Evolutionary conservation across 2,329 filamentous ascomycete genomes (phyloP), one percentile per base, ranked within the genome.

Genomic region (Cordyceps sp.): DNA sequence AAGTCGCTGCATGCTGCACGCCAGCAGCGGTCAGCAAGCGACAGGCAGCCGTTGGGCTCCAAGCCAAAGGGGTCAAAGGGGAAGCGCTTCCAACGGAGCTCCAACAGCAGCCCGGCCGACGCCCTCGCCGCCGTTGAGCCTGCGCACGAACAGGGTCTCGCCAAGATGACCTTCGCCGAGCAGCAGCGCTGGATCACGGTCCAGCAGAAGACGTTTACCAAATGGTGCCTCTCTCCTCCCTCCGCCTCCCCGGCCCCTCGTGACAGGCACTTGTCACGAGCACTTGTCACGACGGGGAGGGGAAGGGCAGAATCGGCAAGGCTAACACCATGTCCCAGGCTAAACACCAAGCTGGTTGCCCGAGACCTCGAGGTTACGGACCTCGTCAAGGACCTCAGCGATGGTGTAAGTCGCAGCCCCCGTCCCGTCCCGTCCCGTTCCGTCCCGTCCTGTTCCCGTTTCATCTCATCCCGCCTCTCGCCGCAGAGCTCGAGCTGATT

Each of bases 171-270:
- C 36, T 72, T 62, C 52, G 58, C 66, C 42, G 69, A 73, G 52
- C 69, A 77, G 57, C 69, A 76, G 54, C 63, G 66, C 53, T 78
- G 73, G 73, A 68, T 78, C 46, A 74, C 66, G 50, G 85, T 93
- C 58, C 88, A 96, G 64, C 80, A 96, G 58, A 98, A 96, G 70
- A 98, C 90, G 19, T 98, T 98, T 58, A 93, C 86, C 37, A 98
- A 96, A 82, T 98, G 90, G 58, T 60, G 33, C 33, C 29, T 26
- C 9, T 21, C 16, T 15, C 20, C 24, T 9, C 15, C 16, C 26
- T 29, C 9, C 16, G 12, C 5, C 23, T 13, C 14, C 15, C 25
- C 10, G 15, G 6, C 27, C 10, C 27, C 4, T 12, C 13, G 16
- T 29, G 9, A 4, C 17, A 10, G 4, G 10, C 10, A 10, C 18